Evolutionary conservation across 2,329 filamentous ascomycete genomes (phyloP), one percentile per base, ranked within the genome.

Genomic region (Hypoxylon sp.): DNA sequence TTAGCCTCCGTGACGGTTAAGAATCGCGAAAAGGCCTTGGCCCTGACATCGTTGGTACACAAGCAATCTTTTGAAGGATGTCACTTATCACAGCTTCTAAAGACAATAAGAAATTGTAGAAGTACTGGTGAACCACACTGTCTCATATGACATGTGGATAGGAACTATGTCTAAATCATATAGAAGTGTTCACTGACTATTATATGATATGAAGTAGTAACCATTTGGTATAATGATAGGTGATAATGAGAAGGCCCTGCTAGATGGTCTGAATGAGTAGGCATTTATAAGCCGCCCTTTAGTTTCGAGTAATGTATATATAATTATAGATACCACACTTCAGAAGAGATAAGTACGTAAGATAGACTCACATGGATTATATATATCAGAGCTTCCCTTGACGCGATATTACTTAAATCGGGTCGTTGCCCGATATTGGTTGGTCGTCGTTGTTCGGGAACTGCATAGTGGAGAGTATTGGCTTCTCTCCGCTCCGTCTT

Each of bases 401-500:
- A 35, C 37, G 31, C 42, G 44, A 37, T 10, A 51, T 50, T 70
- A 52, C 65, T 63, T 47, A 63, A 70, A 65, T 19, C 9, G 58
- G 52, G 54, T 63, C 11, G n/a, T 39, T 17, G 10, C 35, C 42
- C 19, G 22, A 65, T 35, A 46, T 33, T 63, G 65, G 61, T 63
- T 67, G 44, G 61, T 24, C 53, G 3, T 17, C 52, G 17, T 44
- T 26, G 13, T 50, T 51, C 60, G 29, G 29, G 29, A 46, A n/a
- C 26, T 61, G 17, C 42, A 54, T 47, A 57, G 64, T 62, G 58
- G 65, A 61, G 60, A 60, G 55, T 13, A n/a, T 42, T 57, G 51
- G 46, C 42, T 31, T 33, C 58, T 59, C 59, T 68, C 68, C 58
- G 59, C 61, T 65, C 62, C 65, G 65, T 60, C 47, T 44, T 48